phyloP scores from a whole-genome alignment of 495 filamentous ascomycete species.

The Penicillium coffeae region DNA sequence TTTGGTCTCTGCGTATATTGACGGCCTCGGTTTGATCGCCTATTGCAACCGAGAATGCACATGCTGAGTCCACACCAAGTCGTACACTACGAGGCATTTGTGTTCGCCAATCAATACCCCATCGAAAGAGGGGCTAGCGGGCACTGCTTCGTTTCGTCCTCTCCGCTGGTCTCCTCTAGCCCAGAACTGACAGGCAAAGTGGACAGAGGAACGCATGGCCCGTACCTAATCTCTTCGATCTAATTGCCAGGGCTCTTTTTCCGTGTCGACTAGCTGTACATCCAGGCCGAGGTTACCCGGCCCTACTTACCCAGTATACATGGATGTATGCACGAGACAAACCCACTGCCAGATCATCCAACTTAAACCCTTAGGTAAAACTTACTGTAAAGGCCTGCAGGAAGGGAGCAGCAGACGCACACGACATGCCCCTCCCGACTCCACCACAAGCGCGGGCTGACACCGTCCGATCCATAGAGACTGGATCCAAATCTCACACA shows the following conservation, averaged over 20 bases:
- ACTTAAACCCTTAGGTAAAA: neutral
- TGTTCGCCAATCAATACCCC: slow-evolving; percentile 11
- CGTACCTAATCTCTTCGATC: neutral
- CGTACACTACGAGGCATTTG: slow-evolving; percentile 22
- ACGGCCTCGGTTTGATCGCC: neutral
- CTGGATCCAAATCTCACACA: neutral
- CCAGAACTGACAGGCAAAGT: neutral
- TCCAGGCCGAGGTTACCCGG: neutral
- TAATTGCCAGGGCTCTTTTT: neutral
- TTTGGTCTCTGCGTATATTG: neutral
- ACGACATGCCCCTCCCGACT: neutral
- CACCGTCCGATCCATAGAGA: too few relatives aligned
- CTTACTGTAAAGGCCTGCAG: neutral
- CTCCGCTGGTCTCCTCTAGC: too few relatives aligned
- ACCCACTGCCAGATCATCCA: neutral
- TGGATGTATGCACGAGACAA: neutral
- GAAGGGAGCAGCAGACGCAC: neutral
- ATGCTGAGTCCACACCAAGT: neutral
- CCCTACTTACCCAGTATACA: too few relatives aligned
- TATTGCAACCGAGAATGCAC: neutral
- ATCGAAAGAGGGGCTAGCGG: neutral
- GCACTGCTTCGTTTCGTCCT: too few relatives aligned
- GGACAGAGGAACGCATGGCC: neutral
- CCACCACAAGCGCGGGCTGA: neutral
- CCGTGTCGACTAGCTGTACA: neutral